A percentile compares a stretch with the other conserved stretches of the same genome.
Conservation (phyloP, 345 rosid genomes). For the Streptanthus diversifolius region DNA sequence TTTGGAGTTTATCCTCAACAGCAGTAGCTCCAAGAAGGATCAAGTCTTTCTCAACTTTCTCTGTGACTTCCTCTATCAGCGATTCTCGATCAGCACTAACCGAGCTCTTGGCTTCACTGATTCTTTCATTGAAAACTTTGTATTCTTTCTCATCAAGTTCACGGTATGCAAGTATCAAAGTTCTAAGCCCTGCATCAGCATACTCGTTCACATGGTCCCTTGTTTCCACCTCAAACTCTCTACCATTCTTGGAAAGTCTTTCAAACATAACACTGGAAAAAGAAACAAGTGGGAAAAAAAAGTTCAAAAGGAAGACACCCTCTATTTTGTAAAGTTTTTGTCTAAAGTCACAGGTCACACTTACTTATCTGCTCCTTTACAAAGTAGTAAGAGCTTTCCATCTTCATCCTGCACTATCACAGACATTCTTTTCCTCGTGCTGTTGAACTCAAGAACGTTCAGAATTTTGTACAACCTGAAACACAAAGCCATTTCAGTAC, state of each 20-base stretch:
- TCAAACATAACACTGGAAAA: constrained; percentile 77
- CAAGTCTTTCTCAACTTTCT: constrained; percentile 67
- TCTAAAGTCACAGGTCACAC: background rate
- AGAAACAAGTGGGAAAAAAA: background rate
- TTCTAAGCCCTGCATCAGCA: constrained; percentile 92
- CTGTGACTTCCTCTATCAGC: constrained; percentile 59
- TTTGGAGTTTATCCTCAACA: constrained; percentile 94
- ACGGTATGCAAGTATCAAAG: constrained; percentile 79
- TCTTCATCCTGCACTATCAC: constrained; percentile 71
- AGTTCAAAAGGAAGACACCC: background rate
- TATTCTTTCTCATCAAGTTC: constrained; percentile 72
- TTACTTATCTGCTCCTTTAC: constrained; percentile 96
- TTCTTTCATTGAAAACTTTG: constrained; percentile 43
- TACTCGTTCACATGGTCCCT: constrained; percentile 74
- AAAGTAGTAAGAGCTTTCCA: constrained; percentile 63
- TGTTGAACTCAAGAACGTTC: constrained; percentile 79
- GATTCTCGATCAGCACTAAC: constrained; percentile 69
- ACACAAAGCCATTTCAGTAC: background rate
- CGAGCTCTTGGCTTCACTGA: constrained; percentile 66
- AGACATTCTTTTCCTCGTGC: constrained; percentile 92
- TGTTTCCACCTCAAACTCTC: constrained; percentile 64
- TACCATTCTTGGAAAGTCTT: constrained; percentile 64
- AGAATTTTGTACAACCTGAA: constrained; percentile 66
- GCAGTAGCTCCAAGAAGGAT: constrained; percentile 94
- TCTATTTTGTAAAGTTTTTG: background rate